phyloP scores from a whole-genome alignment of 2,329 filamentous ascomycete species.

The Nemania sp. region DNA sequence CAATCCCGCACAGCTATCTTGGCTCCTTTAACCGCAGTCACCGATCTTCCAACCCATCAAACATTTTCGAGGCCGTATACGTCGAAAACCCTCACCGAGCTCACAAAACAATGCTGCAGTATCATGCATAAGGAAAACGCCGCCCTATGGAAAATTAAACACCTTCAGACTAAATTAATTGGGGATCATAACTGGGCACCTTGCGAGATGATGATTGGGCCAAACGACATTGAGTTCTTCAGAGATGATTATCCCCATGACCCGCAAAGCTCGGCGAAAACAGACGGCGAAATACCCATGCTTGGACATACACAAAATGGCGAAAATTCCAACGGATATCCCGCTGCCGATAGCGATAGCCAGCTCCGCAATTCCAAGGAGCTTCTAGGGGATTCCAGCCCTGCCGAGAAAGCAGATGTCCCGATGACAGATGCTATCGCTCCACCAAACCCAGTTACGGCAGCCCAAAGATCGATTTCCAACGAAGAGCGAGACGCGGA shows the following conservation, averaged over 20 bases:
- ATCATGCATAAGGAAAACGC: slow-evolving; percentile 77
- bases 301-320: slow-evolving; percentile 31
- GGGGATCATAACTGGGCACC: slow-evolving; percentile 75
- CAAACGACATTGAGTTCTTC: slow-evolving; percentile 61
- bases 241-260: slow-evolving; percentile 49
- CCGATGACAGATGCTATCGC: slow-evolving; percentile 40
- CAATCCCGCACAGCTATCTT: slow-evolving; percentile 62
- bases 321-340: slow-evolving; percentile 29
- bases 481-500: slow-evolving; percentile 24
- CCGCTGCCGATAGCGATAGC: slow-evolving; percentile 31
- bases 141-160: slow-evolving; percentile 74
- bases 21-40: slow-evolving; percentile 73
- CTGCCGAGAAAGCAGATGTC: slow-evolving; percentile 26
- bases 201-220: slow-evolving; percentile 60
- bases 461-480: slow-evolving; percentile 28
- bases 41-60: slow-evolving; percentile 75
- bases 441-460: slow-evolving; percentile 26
- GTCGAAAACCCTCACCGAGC: slow-evolving; percentile 71
- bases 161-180: slow-evolving; percentile 71
- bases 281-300: slow-evolving; percentile 28
- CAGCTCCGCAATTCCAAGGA: slow-evolving; percentile 20
- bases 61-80: slow-evolving; percentile 75
- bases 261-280: slow-evolving; percentile 32
- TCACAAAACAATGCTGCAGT: slow-evolving; percentile 69
- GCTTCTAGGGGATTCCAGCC: slow-evolving; percentile 16